A percentile compares a stretch with the other conserved stretches of the same genome.
Conservation (phyloP, 805 yeast genomes). For the Pichia exigua region DNA sequence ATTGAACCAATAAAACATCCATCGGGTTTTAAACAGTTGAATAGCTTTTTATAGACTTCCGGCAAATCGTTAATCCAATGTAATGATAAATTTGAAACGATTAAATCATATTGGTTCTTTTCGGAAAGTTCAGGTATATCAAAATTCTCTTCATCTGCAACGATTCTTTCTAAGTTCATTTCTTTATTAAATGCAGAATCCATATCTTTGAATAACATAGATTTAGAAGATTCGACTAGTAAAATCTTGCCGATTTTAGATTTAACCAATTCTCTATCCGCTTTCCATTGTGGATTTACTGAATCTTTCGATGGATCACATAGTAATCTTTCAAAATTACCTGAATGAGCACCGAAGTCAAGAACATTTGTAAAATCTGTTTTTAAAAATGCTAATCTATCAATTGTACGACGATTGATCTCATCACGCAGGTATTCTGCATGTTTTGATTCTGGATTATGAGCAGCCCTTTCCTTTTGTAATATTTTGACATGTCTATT, state of each 20-base stretch:
- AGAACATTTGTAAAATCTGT: slow-evolving; percentile 52
- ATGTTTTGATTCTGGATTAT: slow-evolving; percentile 37
- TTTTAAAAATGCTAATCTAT: slow-evolving; percentile 65
- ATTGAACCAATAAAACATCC: slow-evolving; percentile 76
- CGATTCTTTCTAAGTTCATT: slow-evolving; percentile 42
- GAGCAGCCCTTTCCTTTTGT: slow-evolving; percentile 52
- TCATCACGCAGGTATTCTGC: slow-evolving; percentile 73
- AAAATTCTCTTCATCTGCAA: slow-evolving; percentile 63
- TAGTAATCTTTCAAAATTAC: slow-evolving; percentile 36
- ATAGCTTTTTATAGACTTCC: slow-evolving; percentile 45
- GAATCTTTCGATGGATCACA: slow-evolving; percentile 32
- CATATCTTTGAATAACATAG: slow-evolving; percentile 46
- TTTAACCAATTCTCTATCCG: slow-evolving; percentile 47
- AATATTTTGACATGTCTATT: slow-evolving; percentile 51
- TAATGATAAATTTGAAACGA: slow-evolving; percentile 61
- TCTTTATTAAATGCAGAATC: slow-evolving; percentile 35
- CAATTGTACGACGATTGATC: slow-evolving; percentile 64
- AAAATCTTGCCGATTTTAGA: slow-evolving; percentile 44
- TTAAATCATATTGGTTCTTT: slow-evolving; percentile 50
- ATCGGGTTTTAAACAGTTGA: slow-evolving; percentile 60
- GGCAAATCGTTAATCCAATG: slow-evolving; percentile 92
- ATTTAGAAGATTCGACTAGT: slow-evolving; percentile 60
- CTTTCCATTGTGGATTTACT: slow-evolving; percentile 33
- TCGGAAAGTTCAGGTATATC: slow-evolving; percentile 34
- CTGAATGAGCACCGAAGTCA: slow-evolving; percentile 71